These are phyloP conservation scores for Fibroporia radiculosa DNA, from an alignment of 768 basidiomycete species.

Conservation along the genomic window DNA sequence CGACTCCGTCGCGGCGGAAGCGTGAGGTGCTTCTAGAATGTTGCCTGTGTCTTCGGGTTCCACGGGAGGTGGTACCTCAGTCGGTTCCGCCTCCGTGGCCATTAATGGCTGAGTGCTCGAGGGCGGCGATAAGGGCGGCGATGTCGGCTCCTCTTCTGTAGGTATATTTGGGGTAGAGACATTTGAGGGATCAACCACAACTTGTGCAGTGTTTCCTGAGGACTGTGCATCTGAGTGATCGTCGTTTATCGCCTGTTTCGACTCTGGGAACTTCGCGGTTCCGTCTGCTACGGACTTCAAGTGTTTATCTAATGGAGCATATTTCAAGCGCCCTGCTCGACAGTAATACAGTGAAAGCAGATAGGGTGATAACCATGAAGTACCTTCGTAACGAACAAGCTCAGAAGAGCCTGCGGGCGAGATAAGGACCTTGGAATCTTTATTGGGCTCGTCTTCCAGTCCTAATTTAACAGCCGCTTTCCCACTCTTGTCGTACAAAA, in stretches of 20 bases:
- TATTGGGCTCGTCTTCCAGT: constrained; percentile 47
- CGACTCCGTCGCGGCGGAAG: neutral
- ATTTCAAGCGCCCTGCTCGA: constrained; percentile 55
- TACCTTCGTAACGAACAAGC: constrained; percentile 64
- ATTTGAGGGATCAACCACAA: too few species aligned
- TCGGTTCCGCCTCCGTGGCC: neutral
- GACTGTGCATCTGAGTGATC: neutral
- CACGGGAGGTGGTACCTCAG: neutral
- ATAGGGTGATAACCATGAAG: constrained; percentile 3
- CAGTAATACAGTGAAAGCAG: neutral
- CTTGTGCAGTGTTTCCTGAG: neutral
- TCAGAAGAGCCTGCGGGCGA: constrained; percentile 55
- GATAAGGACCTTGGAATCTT: constrained; percentile 57
- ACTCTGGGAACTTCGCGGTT: constrained; percentile 43
- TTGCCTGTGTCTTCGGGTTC: neutral
- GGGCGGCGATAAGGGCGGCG: neutral
- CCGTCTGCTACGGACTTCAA: constrained; percentile 67
- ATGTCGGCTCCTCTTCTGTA: too few species aligned
- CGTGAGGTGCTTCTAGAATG: neutral
- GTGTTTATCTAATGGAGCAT: constrained; percentile 66
- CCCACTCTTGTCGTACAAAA: constrained; percentile 60
- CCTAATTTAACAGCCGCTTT: constrained; percentile 51
- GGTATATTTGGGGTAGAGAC: too few species aligned
- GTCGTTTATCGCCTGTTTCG: constrained; percentile 21
- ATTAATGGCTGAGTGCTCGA: neutral